Evolutionary conservation across 257 asterid genomes (phyloP), one percentile per base, ranked within the genome.

Genomic region (Fraxinus americana): DNA sequence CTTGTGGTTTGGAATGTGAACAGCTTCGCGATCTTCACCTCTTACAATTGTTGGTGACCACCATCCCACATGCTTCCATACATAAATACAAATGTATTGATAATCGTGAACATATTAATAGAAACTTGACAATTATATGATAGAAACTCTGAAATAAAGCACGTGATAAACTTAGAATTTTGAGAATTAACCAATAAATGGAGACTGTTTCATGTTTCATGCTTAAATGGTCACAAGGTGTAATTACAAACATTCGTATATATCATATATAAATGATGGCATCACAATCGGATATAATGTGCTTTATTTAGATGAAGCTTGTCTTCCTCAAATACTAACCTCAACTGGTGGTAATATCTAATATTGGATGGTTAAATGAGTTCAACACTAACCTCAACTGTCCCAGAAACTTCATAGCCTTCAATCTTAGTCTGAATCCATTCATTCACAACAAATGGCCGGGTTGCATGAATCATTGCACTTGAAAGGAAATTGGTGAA

Each of bases 401-500:
- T 92, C 82, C 99, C 99, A 76, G 98, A 96, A 85, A 96, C 96
- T 77, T 96, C 99, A 80, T 93, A 92, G 79, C 98, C 99, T 84
- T 92, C 91, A 77, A 96, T 96, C 89, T 91, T 96, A 36, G 98
- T 93, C 83, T 93, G 97, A 83, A 96, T 96, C 99, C 98, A 93
- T 82, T 93, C 97, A 65, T 90, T 96, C 77, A 90, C 90, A 79
- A 93, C 90, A 76, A 96, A 96, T 30, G 98, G 98, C 8, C 92
- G 90, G 35, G 98, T 91, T 54, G 97, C 97, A 85, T 93, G 98
- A 82, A 96, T 96, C 95, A 96, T 96, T 73, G 91, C 92, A 83
- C 99, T 92, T 78, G 99, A 96, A 78, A 96, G 98, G 81, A 96
- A 96, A 90, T 96, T 96, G 8, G 97, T 96, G 89, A 96, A 94